phyloP scores from a whole-genome alignment of 1,284 basidiomycete species.

The Cryptococcus sp. region DNA sequence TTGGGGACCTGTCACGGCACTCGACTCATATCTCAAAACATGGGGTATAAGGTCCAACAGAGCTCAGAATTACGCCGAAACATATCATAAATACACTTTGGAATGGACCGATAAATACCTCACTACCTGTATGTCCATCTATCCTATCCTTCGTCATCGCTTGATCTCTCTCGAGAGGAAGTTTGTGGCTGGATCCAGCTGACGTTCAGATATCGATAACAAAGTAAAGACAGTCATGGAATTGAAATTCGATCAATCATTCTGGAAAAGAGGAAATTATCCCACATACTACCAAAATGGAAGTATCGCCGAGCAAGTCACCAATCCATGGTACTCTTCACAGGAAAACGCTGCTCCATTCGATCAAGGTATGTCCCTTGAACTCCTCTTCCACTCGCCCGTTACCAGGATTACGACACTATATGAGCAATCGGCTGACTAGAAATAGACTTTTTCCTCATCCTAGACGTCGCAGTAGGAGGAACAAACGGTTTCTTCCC shows the following conservation, averaged over 20 bases:
- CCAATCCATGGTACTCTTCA: conserved; percentile 1
- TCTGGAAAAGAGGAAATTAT: conserved; percentile 70
- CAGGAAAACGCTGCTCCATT: not conserved
- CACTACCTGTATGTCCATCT: conserved; percentile 42
- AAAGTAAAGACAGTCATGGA: conserved; percentile 62
- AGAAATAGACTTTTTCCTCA: conserved; percentile 65
- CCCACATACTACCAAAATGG: conserved; percentile 66
- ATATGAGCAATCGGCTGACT: not conserved
- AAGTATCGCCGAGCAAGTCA: conserved; percentile 56
- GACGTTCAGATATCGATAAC: conserved; percentile 62
- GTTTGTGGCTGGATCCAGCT: not conserved
- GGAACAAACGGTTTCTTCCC: conserved; percentile 83
- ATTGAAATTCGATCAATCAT: conserved; percentile 58
- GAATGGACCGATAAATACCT: conserved; percentile 72
- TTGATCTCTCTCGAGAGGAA: not conserved
- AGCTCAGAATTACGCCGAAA: conserved; percentile 59
- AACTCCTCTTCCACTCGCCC: too few species aligned
- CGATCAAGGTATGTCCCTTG: conserved; percentile 4
- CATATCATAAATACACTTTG: conserved; percentile 68
- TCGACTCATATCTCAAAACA: conserved; percentile 67
- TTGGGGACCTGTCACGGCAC: conserved; percentile 67
- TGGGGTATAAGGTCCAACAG: conserved; percentile 64
- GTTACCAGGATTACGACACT: too few species aligned
- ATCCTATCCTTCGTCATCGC: not conserved
- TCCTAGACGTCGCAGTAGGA: conserved; percentile 71